Percentiles rank a stretch among this genome's conserved stretches.
Evolutionary conservation across 2,329 filamentous ascomycete species (phyloP).

Genomic region (Ophiocordyceps unilateralis): DNA sequence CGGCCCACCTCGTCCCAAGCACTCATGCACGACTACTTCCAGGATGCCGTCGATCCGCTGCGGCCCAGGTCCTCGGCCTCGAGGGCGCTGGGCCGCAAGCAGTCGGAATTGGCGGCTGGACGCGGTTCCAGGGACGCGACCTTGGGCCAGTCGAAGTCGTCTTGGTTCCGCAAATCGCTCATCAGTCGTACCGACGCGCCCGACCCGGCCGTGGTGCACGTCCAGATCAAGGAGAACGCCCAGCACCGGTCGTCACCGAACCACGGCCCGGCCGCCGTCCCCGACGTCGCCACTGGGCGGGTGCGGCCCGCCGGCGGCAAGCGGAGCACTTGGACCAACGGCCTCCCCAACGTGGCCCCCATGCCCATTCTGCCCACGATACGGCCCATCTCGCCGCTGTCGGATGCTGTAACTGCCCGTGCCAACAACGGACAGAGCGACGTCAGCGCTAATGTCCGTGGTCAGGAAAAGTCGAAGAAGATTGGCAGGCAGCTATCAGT

Average conservation of each 20-base stretch:
- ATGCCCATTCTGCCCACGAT: conserved; percentile 96
- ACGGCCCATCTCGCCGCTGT: conserved; percentile 87
- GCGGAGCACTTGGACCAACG: conserved; percentile 86
- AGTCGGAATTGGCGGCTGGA: conserved; percentile 58
- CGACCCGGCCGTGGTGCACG: conserved; percentile 35
- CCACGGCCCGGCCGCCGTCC: conserved; percentile 3
- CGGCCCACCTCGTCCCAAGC: conserved; percentile 86
- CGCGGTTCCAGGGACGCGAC: conserved; percentile 48
- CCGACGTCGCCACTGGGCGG: conserved; percentile 19
- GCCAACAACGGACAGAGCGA: conserved; percentile 50
- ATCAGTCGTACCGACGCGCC: conserved; percentile 61
- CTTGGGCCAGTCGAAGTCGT: conserved; percentile 63
- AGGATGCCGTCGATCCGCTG: conserved; percentile 79
- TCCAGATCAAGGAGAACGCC: conserved; percentile 27
- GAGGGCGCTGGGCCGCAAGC: conserved; percentile 71
- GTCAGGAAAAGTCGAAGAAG: conserved; percentile 66
- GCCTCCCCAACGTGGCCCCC: conserved; percentile 60
- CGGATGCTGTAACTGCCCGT: conserved; percentile 80
- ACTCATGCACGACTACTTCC: conserved; percentile 88
- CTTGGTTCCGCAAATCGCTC: conserved; percentile 92
- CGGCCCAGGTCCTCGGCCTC: conserved; percentile 82
- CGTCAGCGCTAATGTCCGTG: conserved; percentile 15
- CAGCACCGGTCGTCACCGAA: conserved; percentile 23
- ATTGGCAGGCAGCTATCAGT: conserved; percentile 88
- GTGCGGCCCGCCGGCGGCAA: conserved; percentile 43